Evolutionary conservation across 1,284 basidiomycete species (phyloP).

Genomic region (Pseudozyma tsukubaensis): DNA sequence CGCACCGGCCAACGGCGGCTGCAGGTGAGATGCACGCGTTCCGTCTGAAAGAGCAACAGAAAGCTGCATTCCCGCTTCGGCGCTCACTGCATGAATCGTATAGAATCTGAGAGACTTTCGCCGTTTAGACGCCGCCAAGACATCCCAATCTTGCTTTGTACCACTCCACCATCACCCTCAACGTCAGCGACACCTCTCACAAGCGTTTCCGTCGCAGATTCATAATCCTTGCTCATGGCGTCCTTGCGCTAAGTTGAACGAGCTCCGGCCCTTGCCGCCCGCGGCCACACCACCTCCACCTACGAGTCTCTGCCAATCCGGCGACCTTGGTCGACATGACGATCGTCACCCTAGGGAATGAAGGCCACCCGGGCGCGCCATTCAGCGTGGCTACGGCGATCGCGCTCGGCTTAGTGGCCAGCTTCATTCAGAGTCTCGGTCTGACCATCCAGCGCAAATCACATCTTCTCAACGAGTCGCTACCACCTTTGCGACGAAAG

Average conservation of each 20-base stretch:
- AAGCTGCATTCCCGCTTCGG: constrained; percentile 6
- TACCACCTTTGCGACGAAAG: constrained; percentile 72
- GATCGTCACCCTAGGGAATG: not conserved
- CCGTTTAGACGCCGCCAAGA: no score
- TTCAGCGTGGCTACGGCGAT: constrained; percentile 59
- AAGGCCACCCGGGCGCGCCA: constrained; percentile 23
- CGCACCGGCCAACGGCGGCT: constrained; percentile 8
- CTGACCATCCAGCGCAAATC: constrained; percentile 95
- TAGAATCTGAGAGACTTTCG: not conserved
- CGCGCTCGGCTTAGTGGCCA: constrained; percentile 82
- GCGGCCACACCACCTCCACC: not conserved
- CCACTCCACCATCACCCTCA: not conserved
- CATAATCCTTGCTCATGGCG: not conserved
- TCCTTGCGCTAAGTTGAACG: constrained; percentile 1
- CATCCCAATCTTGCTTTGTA: no score
- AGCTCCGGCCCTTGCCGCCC: constrained; percentile 12
- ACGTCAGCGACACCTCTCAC: not conserved
- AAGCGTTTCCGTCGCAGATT: not conserved
- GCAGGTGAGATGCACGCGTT: constrained; percentile 9
- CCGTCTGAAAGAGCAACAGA: constrained; percentile 16
- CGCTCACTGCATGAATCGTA: constrained; percentile 12
- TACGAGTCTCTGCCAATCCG: not conserved
- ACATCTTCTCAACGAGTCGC: constrained; percentile 84
- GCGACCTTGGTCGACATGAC: constrained; percentile 11
- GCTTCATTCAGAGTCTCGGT: constrained; percentile 87